phyloP scores from a whole-genome alignment of 1,284 basidiomycete genomes.

The Lignosus rhinocerotis region DNA sequence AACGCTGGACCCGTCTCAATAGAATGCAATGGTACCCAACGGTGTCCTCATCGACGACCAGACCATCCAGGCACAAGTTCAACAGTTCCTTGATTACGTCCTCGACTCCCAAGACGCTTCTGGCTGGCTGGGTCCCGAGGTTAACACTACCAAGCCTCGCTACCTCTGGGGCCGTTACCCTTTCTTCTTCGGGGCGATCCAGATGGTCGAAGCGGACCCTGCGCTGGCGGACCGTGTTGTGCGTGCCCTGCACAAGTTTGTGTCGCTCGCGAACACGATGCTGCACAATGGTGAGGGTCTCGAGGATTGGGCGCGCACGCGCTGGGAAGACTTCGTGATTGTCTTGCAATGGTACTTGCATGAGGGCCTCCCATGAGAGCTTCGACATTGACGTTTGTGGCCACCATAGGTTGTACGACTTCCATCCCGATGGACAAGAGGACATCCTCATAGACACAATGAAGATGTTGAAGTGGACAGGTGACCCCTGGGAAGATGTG shows the following conservation, averaged over 20 bases:
- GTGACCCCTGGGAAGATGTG: conserved; percentile 52
- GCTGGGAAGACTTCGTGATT: conserved; percentile 62
- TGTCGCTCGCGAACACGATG: conserved; percentile 56
- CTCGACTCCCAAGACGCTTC: conserved; percentile 52
- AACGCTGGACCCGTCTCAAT: too few relatives aligned
- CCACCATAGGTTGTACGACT: conserved; percentile 49
- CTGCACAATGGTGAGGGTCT: conserved; percentile 51
- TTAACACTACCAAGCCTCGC: conserved; percentile 51
- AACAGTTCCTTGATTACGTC: conserved; percentile 54
- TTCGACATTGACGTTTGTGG: background rate
- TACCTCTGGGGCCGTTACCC: conserved; percentile 62
- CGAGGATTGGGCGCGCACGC: conserved; percentile 52
- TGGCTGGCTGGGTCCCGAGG: conserved; percentile 61
- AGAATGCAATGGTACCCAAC: conserved; percentile 58
- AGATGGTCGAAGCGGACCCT: conserved; percentile 52
- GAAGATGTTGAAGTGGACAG: conserved; percentile 50
- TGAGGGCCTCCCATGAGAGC: background rate
- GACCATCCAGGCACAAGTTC: conserved; percentile 47
- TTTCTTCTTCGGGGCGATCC: conserved; percentile 55
- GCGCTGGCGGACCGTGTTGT: conserved; percentile 46
- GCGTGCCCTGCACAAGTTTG: conserved; percentile 51
- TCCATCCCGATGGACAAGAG: conserved; percentile 51
- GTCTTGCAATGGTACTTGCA: conserved; percentile 48
- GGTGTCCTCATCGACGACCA: conserved; percentile 47
- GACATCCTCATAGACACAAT: conserved; percentile 55